A percentile compares a stretch with the other conserved stretches of the same genome.
Evolutionary conservation across 805 yeast species (phyloP).

Genomic region (Pichia sporocuriosa): DNA sequence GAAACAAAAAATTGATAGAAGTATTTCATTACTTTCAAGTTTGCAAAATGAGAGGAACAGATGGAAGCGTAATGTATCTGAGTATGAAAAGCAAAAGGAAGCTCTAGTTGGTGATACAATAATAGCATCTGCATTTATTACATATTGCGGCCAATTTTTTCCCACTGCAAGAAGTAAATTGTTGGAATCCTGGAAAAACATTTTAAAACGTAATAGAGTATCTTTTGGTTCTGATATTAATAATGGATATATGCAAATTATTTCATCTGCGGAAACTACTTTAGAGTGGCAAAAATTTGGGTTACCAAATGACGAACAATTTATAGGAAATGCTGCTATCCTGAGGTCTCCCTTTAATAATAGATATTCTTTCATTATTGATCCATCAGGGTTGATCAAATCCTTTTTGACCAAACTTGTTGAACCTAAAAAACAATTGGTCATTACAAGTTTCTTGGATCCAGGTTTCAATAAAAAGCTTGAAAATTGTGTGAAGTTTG

Average conservation of each 20-base stretch:
- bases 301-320: constrained; percentile 51
- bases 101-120: constrained; percentile 59
- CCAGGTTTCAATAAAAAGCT: constrained; percentile 57
- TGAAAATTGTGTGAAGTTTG: constrained; percentile 80
- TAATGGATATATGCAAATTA: constrained; percentile 28
- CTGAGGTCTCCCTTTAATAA: constrained; percentile 23
- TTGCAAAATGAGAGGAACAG: constrained; percentile 61
- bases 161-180: constrained; percentile 29
- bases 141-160: constrained; percentile 50
- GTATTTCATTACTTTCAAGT: constrained; percentile 54
- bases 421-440: constrained; percentile 34
- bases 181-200: constrained; percentile 18
- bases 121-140: constrained; percentile 52
- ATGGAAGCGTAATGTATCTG: constrained; percentile 59
- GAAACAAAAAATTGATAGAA: constrained; percentile 52
- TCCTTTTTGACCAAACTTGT: constrained; percentile 33
- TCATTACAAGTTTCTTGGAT: constrained; percentile 66
- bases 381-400: constrained; percentile 52
- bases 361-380: constrained; percentile 56
- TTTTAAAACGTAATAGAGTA: constrained; percentile 34
- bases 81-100: constrained; percentile 40
- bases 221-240: constrained; percentile 26
- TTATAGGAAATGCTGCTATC: constrained; percentile 57
- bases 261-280: constrained; percentile 36
- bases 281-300: constrained; percentile 48